These are phyloP conservation scores for Quercus parvula DNA, from an alignment of 306 rosid species.

Conservation along the genomic window DNA sequence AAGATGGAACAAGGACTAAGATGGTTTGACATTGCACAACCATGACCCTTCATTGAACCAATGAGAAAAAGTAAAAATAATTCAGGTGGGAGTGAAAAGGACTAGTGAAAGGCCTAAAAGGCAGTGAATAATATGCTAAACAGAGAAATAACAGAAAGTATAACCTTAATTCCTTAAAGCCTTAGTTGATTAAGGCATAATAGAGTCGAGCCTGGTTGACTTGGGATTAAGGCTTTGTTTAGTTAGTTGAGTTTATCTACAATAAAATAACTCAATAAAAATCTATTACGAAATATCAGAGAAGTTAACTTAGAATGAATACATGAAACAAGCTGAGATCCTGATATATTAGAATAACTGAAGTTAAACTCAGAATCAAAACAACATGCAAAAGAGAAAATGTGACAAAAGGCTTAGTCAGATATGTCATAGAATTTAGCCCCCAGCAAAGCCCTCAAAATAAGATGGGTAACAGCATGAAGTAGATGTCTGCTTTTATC, in stretches of 20 bases:
- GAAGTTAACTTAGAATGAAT: not conserved
- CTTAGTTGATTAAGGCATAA: not conserved
- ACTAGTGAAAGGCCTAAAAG: not conserved
- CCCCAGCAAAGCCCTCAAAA: not conserved
- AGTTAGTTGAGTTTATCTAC: not conserved
- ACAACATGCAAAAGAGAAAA: not conserved
- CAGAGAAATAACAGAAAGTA: not conserved
- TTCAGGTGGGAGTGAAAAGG: not conserved
- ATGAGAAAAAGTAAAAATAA: not conserved
- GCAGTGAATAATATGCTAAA: not conserved
- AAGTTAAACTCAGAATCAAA: not conserved
- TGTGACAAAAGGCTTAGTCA: not conserved
- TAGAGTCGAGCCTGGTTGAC: not conserved
- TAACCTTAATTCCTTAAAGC: not conserved
- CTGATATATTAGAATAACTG: not conserved
- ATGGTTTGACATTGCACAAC: not conserved
- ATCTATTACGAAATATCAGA: not conserved
- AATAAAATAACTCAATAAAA: not conserved
- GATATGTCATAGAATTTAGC: not conserved
- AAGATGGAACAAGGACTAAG: not conserved
- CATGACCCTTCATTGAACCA: not conserved
- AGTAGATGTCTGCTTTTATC: not conserved
- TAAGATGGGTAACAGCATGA: not conserved
- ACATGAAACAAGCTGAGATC: not conserved
- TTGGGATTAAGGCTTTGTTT: not conserved